Evolutionary conservation across 306 rosid species (phyloP).

Genomic region (Oxytropis ochrocephala): DNA sequence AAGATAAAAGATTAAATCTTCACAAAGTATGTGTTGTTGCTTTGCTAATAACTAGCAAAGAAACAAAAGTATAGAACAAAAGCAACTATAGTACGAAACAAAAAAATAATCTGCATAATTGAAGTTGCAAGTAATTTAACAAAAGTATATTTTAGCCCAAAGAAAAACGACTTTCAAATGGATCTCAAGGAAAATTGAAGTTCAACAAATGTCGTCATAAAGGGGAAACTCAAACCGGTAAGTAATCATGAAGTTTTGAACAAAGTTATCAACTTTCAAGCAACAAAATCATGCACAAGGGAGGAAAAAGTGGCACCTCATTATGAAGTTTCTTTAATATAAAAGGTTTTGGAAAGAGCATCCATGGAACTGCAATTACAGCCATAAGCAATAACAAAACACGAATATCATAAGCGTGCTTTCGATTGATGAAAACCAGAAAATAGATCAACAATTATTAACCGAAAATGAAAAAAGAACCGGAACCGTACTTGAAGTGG

Average conservation of each 20-base stretch:
- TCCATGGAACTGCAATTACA: conserved; percentile 95
- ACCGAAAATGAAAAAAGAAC: conserved; percentile 17
- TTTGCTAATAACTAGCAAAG: conserved; percentile 13
- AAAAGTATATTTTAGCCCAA: conserved; percentile 9
- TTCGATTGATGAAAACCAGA: conserved; percentile 18
- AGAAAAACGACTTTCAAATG: neutral
- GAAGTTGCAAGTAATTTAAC: neutral
- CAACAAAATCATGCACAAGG: conserved; percentile 17
- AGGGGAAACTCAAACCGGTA: conserved; percentile 10
- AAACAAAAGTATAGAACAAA: too few relatives aligned
- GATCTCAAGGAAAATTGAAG: conserved; percentile 10
- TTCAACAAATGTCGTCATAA: neutral
- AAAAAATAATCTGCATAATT: neutral
- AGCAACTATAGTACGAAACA: conserved; percentile 16
- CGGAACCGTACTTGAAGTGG: conserved; percentile 75
- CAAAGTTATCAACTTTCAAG: conserved; percentile 5
- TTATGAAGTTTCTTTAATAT: conserved; percentile 77
- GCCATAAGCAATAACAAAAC: conserved; percentile 81
- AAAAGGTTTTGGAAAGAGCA: conserved; percentile 99
- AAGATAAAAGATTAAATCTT: conserved; percentile 22
- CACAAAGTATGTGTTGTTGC: neutral
- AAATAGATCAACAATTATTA: neutral
- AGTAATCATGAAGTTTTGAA: neutral
- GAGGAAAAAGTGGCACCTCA: conserved; percentile 53
- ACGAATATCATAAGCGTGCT: conserved; percentile 49